These are phyloP conservation scores for Flagelloscypha sp. DNA, from an alignment of 768 basidiomycete species.

Conservation along the genomic window DNA sequence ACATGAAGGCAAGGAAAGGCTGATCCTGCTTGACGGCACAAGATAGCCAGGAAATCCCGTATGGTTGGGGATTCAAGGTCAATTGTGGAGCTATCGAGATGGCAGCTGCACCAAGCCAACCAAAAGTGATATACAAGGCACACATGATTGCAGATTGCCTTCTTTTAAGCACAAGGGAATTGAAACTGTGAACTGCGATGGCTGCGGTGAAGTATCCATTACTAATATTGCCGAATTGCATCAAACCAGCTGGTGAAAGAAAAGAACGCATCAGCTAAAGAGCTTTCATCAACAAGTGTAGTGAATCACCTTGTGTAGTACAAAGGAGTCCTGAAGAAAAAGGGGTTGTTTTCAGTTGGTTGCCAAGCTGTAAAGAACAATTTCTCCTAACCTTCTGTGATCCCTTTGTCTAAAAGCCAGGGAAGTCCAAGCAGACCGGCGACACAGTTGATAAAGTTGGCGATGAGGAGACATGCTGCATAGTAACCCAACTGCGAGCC, in stretches of 20 bases:
- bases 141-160: slow-evolving; percentile 45
- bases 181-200: slow-evolving; percentile 63
- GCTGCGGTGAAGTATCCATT: slow-evolving; percentile 57
- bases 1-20: slow-evolving; percentile 35
- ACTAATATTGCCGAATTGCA: slow-evolving; percentile 54
- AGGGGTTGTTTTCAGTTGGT: not conserved
- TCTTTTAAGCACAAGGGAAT: slow-evolving; percentile 50
- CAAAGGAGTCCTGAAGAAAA: slow-evolving; percentile 25
- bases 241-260: slow-evolving; percentile 37
- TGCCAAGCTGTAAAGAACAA: not conserved
- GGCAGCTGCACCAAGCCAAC: slow-evolving; percentile 45
- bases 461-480: slow-evolving; percentile 51
- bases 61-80: slow-evolving; percentile 29
- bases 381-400: slow-evolving; percentile 37
- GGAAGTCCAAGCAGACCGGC: slow-evolving; percentile 47
- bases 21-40: slow-evolving; percentile 44
- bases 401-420: slow-evolving; percentile 38
- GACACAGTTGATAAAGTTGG: slow-evolving; percentile 44
- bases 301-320: slow-evolving; percentile 45
- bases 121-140: slow-evolving; percentile 31
- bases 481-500: slow-evolving; percentile 66
- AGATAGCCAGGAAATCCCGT: slow-evolving; percentile 41
- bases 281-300: not conserved
- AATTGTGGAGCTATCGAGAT: slow-evolving; percentile 36
- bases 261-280: slow-evolving; percentile 1